Base-by-base conservation (phyloP, 495 filamentous ascomycete species). In the Penicillium parvum region DNA sequence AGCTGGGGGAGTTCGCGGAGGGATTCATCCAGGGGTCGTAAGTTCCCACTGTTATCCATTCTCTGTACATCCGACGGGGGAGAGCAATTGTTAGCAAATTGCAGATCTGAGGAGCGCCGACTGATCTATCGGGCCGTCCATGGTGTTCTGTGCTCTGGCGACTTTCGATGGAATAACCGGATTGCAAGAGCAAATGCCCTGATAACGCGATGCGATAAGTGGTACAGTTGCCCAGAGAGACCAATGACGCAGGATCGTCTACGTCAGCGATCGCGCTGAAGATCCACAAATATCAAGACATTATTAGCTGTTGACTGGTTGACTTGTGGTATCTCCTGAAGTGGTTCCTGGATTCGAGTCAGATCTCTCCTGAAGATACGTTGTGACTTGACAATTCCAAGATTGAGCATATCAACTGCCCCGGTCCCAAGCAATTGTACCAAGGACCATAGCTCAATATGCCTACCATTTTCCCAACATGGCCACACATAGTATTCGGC, bases 1-100 rank as follows among this genome's bases (percentile, higher is more conserved):
- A 66, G 61, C 38, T 68, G 64, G 36, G 69, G 68, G 19, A 73
- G 57, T 49, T 74, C 72, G 44, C 71, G 70, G 29, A 65, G 37
- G 23, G 66, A 60, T 50, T 74, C 70, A 45, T 72, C 69, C 19
- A 67, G 60, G 30, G 61, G 55, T 43, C 64, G 60, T 28, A 55
- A 50, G 5, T 49, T 47, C 49, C 53, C 56, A 36, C 42, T 55
- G 22, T 56, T 42, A 53, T 71, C 67, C 67, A 71, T 71, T 11
- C 37, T 63, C 37, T 29, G 45, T 15, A 37, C 32, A 43, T 37
- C 20, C 14, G 38, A 11, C 15, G 37, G n/a, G n/a, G n/a, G n/a
- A n/a, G n/a, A n/a, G 12, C 19, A 20, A 30, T 38, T 43, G 42
- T 36, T 41, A 39, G 22, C 27, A 37, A 20, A 33, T 22, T 40